These are phyloP conservation scores for Ceratocystis ficicola DNA, from an alignment of 2,329 filamentous ascomycete species.

Conservation along the genomic window DNA sequence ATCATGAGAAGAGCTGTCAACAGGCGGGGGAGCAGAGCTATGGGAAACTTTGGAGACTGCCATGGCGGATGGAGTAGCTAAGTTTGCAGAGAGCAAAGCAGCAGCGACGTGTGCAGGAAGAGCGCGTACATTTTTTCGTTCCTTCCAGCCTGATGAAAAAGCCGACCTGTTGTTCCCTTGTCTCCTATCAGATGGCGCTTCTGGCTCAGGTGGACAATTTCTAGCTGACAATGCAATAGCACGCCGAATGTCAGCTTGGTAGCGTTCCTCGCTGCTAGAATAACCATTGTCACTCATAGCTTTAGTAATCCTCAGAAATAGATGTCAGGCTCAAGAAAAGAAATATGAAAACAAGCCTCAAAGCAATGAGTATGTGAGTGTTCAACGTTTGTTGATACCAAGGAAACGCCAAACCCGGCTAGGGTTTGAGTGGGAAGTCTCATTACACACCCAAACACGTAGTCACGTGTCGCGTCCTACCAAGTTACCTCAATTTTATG, in stretches of 20 bases:
- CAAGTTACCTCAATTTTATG: not conserved
- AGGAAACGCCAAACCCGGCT: not conserved
- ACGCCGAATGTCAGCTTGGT: conserved; percentile 47
- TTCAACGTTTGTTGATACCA: not conserved
- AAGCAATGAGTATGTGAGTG: not conserved
- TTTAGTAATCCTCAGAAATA: not conserved
- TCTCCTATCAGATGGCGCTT: conserved; percentile 17
- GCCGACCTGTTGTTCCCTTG: not conserved
- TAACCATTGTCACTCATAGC: conserved; percentile 21
- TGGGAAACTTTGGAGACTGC: conserved; percentile 13
- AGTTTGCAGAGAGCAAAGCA: conserved; percentile 17
- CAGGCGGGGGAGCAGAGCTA: not conserved
- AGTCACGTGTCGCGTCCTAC: not conserved
- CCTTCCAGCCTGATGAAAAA: not conserved
- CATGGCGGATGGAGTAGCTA: conserved; percentile 19
- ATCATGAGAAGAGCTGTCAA: not conserved
- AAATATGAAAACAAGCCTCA: not conserved
- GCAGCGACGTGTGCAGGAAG: conserved; percentile 16
- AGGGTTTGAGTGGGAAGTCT: not conserved
- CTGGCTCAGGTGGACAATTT: conserved; percentile 23
- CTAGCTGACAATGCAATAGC: conserved; percentile 49
- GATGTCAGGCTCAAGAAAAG: not conserved
- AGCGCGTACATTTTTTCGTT: not conserved
- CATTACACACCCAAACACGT: not conserved
- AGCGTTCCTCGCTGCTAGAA: conserved; percentile 31